Conservation (phyloP, 75 land plant genomes). For the Selaginella tamariscina region DNA sequence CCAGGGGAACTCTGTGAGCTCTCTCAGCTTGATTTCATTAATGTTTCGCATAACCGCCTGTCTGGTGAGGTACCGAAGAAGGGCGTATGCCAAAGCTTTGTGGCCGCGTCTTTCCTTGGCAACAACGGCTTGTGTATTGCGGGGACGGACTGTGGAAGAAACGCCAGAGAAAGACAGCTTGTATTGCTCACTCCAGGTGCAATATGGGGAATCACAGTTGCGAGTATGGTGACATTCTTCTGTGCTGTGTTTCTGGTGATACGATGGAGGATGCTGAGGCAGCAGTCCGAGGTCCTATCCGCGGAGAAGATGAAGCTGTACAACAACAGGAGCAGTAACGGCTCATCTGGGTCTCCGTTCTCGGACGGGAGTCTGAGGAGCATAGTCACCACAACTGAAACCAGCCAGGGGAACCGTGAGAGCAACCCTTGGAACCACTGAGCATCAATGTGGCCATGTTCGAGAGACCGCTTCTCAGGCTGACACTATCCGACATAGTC, state of each 20-base stretch:
- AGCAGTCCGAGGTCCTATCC: not conserved
- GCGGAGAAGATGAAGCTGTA: conserved; percentile 23
- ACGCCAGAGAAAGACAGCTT: not conserved
- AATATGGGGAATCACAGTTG: conserved; percentile 25
- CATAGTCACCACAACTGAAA: not conserved
- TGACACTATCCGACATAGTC: conserved; percentile 42
- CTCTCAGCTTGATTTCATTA: conserved; percentile 32
- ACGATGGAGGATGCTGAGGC: conserved; percentile 20
- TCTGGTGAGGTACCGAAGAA: conserved; percentile 30
- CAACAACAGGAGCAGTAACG: not conserved
- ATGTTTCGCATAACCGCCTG: conserved; percentile 10
- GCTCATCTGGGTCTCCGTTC: not conserved
- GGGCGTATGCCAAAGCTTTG: conserved; percentile 36
- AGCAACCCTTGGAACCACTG: conserved; percentile 24
- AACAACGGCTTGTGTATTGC: not conserved
- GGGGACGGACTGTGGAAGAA: not conserved
- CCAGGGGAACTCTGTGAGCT: conserved; percentile 37
- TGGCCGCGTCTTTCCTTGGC: conserved; percentile 2
- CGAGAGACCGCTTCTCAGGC: conserved; percentile 38
- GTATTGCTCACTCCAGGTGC: conserved; percentile 19
- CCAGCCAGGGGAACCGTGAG: not conserved
- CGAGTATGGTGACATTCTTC: conserved; percentile 20
- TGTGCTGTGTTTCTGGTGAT: conserved; percentile 11
- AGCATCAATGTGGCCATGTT: conserved; percentile 46
- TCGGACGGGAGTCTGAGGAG: not conserved